Conservation (phyloP, 2,329 filamentous ascomycete genomes). For the Penicillium sp. region DNA sequence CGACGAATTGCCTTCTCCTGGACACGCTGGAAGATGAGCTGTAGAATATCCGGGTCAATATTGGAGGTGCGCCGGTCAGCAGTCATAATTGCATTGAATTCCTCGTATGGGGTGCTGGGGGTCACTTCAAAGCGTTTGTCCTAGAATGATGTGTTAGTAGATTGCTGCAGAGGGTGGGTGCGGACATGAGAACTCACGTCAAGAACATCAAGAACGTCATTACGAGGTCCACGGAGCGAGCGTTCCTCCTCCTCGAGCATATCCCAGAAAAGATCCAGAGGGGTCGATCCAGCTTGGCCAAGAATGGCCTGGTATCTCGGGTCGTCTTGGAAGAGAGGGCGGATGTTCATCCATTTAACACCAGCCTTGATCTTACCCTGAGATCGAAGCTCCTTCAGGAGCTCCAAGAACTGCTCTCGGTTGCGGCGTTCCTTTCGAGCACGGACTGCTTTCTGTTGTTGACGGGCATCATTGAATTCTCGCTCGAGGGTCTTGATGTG, state of each 20-base stretch:
- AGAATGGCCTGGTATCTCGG: conserved; percentile 81
- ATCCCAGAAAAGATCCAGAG: conserved; percentile 95
- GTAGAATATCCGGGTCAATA: conserved; percentile 78
- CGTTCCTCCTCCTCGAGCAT: conserved; percentile 91
- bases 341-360: conserved; percentile 84
- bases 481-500: conserved; percentile 93
- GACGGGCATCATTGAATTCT: conserved; percentile 85
- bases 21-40: conserved; percentile 83
- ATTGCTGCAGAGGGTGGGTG: neutral
- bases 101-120: conserved; percentile 81
- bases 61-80: conserved; percentile 86
- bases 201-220: conserved; percentile 84
- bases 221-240: conserved; percentile 77
- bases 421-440: conserved; percentile 81
- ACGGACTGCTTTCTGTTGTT: conserved; percentile 82
- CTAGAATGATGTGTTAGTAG: conserved; percentile 55
- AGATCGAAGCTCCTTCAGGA: conserved; percentile 74
- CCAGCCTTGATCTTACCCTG: conserved; percentile 85
- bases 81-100: conserved; percentile 81
- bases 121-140: conserved; percentile 92
- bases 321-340: conserved; percentile 76
- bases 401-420: conserved; percentile 75
- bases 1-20: conserved; percentile 84
- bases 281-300: conserved; percentile 80
- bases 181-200: conserved; percentile 64